Base-by-base conservation (phyloP, 495 filamentous ascomycete genomes). In the Copromyces sp. region DNA sequence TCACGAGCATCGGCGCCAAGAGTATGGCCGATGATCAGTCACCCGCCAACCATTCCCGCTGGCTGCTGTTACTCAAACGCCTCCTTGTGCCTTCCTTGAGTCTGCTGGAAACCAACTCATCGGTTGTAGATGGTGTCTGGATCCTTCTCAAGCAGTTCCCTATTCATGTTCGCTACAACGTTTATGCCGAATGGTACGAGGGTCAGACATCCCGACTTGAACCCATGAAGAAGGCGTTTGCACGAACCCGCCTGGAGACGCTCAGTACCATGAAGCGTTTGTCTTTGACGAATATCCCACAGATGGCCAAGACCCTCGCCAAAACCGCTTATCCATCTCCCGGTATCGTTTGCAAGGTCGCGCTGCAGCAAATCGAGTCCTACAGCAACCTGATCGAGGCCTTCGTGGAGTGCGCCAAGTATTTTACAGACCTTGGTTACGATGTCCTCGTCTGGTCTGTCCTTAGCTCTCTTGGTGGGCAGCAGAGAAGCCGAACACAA, bases 331-430 rank as follows among this genome's bases (percentile, higher is more conserved):
- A 91, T 73, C 89, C 92, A 8, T 94, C 90, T 16, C 96, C 96
- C 4, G 94, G 94, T n/a, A 86, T 95, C 61, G 93, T 99, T 37
- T 96, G 97, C 83, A 89, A 89, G 75, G 89, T 94, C 53, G 92
- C 94, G 12, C 87, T 98, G 71, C 87, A 86, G 40, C 94, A 97
- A 77, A 94, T 97, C 65, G 94, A 98, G 81, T 87, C 90, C 0
- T 98, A 98, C 80, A 91, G 91, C 77, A 98, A 98, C 77, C 86
- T 98, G 41, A 94, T 95, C 72, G 93, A 97, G 72, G 91, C 91
- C 9, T 91, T 99, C 69, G 93, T 98, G 39, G 93, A 97, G 78
- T 97, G 93, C 77, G 93, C 92, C 39, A 90, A 92, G 74, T 97
- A 97, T 76, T 97, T 98, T 77, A 97, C 95, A 2, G 89, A 92